Conservation (phyloP, 257 asterid species). For the Solanum pimpinellifolium region DNA sequence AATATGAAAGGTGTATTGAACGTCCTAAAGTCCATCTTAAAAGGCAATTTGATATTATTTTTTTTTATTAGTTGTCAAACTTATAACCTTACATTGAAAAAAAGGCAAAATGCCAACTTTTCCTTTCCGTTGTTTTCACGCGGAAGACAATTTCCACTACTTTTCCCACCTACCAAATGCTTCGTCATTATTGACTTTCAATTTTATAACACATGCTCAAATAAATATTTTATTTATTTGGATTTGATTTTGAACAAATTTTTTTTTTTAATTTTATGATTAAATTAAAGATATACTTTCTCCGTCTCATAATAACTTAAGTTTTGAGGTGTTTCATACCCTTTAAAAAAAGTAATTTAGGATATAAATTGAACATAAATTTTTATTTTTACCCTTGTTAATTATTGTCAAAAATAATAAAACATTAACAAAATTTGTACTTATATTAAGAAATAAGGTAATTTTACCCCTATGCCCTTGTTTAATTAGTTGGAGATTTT, state of each 20-base stretch:
- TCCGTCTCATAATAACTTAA: too few species aligned
- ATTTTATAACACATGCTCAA: not conserved
- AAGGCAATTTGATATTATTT: not conserved
- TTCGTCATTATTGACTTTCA: not conserved
- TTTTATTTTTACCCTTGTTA: too few species aligned
- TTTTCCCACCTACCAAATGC: not conserved
- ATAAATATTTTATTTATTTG: not conserved
- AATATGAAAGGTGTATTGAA: not conserved
- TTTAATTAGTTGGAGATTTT: too few species aligned
- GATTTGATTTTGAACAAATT: not conserved
- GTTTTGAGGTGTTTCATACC: too few species aligned
- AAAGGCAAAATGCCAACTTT: not conserved
- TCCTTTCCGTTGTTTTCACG: not conserved
- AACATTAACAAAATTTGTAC: too few species aligned
- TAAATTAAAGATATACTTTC: too few species aligned
- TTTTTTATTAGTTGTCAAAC: not conserved
- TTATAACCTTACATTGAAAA: not conserved
- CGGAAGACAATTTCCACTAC: not conserved
- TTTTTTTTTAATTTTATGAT: too few species aligned
- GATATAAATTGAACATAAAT: too few species aligned
- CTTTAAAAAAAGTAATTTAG: too few species aligned
- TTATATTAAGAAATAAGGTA: too few species aligned
- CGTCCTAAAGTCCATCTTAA: not conserved
- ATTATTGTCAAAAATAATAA: too few species aligned
- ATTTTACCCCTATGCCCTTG: too few species aligned